Conservation (phyloP, 768 basidiomycete species). For the Coprinopsis marcescibilis region DNA sequence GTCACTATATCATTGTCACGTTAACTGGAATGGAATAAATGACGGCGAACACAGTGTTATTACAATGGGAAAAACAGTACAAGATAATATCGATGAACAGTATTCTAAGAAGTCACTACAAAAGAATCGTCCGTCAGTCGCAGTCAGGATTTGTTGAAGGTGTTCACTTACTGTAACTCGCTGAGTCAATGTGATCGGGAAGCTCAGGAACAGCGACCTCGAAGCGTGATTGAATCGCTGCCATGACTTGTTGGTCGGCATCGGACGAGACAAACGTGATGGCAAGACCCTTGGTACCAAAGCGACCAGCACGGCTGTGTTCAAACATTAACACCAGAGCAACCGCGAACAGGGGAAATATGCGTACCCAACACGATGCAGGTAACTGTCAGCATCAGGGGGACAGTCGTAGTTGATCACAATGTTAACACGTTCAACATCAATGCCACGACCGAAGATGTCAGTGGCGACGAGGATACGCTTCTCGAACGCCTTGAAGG, state of each 20-base stretch:
- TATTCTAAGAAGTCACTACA: conserved; percentile 44
- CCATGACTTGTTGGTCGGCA: conserved; percentile 89
- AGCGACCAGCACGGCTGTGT: conserved; percentile 89
- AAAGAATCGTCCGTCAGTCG: too few species aligned
- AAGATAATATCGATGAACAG: conserved; percentile 8
- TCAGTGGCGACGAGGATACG: conserved; percentile 98
- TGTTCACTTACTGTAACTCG: conserved; percentile 83
- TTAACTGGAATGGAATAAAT: too few species aligned
- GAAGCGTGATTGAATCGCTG: conserved; percentile 91
- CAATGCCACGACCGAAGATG: conserved; percentile 98
- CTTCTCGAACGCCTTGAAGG: conserved; percentile 99
- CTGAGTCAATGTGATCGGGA: conserved; percentile 89
- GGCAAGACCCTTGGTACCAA: conserved; percentile 98
- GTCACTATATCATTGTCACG: too few species aligned
- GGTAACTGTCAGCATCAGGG: conserved; percentile 94
- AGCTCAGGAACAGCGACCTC: conserved; percentile 96
- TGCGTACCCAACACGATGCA: conserved; percentile 91
- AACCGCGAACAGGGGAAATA: not conserved
- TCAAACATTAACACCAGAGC: not conserved
- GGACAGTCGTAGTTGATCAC: conserved; percentile 99
- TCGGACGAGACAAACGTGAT: conserved; percentile 96
- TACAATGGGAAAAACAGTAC: too few species aligned
- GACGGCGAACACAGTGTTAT: too few species aligned
- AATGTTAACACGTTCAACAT: conserved; percentile 99
- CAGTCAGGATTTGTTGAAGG: too few species aligned